Evolutionary conservation across 192 early-diverging fungal species (phyloP).

Genomic region (Coemansia sp.): DNA sequence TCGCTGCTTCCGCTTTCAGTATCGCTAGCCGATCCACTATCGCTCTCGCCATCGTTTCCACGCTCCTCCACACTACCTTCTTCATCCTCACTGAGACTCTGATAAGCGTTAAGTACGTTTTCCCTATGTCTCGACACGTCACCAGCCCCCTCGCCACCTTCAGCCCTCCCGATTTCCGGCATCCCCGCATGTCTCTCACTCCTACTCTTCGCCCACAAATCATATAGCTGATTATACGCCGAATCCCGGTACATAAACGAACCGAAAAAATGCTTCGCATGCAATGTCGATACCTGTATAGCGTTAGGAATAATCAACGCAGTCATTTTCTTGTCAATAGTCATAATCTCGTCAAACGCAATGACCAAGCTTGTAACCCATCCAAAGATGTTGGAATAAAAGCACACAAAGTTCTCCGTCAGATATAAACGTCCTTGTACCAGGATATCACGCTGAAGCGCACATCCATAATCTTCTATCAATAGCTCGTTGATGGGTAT

Average conservation of each 20-base stretch:
- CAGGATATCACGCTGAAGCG: constrained; percentile 85
- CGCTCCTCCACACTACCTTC: not conserved
- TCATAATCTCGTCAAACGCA: constrained; percentile 72
- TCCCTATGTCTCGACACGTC: constrained; percentile 37
- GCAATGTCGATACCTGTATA: constrained; percentile 74
- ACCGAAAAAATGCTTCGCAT: constrained; percentile 75
- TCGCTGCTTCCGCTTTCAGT: constrained; percentile 20
- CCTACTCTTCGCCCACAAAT: constrained; percentile 60
- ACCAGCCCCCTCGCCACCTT: constrained; percentile 36
- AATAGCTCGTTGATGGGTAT: constrained; percentile 58
- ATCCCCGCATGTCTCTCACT: constrained; percentile 39
- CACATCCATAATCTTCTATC: constrained; percentile 75
- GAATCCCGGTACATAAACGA: constrained; percentile 85
- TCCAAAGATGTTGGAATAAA: constrained; percentile 89
- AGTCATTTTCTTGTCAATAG: constrained; percentile 82
- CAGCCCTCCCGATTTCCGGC: constrained; percentile 48
- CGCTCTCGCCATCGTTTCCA: not conserved
- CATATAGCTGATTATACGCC: constrained; percentile 69
- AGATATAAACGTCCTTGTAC: constrained; percentile 83
- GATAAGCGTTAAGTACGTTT: constrained; percentile 41
- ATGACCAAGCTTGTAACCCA: constrained; percentile 81
- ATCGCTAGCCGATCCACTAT: constrained; percentile 20
- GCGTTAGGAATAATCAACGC: constrained; percentile 89
- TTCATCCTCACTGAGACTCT: constrained; percentile 30
- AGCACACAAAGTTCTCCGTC: constrained; percentile 78